Evolutionary conservation across 179 eudicot species (phyloP), one percentile per base, ranked within the genome.

Genomic region (Beta lomatogona): DNA sequence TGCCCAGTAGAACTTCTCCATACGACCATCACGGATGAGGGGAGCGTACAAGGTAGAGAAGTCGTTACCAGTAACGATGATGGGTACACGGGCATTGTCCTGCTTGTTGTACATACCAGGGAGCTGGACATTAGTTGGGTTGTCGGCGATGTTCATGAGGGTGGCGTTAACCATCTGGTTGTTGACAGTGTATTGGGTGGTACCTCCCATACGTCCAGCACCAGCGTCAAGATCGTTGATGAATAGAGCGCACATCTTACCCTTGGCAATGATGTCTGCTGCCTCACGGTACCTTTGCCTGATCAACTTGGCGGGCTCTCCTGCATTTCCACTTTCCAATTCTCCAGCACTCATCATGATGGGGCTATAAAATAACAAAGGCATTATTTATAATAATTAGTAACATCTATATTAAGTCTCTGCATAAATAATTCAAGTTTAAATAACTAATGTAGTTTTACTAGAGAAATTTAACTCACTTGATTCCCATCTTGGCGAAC

Each of bases 281-380:
- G 97, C 97, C 68, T 93, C 97, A 19, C 97, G 86, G 89, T 93
- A 93, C 87, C 97, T 88, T 75, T 93, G 94, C 73, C 97, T 86
- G 83, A 93, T 91, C 71, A 93, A 76, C 82, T 93, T 93, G 0
- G 97, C 97, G 0, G 97, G 97, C 84, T 93, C 97, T 82, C 97
- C 97, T 5, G 97, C 97, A 63, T 91, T 92, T n/a, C 97, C 97
- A 59, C 92, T 89, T 77, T 93, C 97, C 44, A 93, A 66, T 67
- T 93, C 97, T 91, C 97, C 97, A 1, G 97, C 97, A 86, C 97
- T 93, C 97, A 93, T 91, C 92, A 91, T 90, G 84, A 93, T 93
- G 3, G 97, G 97, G 88, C 97, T 92, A 87, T 79, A 54, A 58
- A 19, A 4, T 9, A 41, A 0, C 58, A 73, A 44, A 45, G 9